Base-by-base conservation (phyloP, 805 yeast genomes). In the Groenewaldozyma tartarivorans region DNA sequence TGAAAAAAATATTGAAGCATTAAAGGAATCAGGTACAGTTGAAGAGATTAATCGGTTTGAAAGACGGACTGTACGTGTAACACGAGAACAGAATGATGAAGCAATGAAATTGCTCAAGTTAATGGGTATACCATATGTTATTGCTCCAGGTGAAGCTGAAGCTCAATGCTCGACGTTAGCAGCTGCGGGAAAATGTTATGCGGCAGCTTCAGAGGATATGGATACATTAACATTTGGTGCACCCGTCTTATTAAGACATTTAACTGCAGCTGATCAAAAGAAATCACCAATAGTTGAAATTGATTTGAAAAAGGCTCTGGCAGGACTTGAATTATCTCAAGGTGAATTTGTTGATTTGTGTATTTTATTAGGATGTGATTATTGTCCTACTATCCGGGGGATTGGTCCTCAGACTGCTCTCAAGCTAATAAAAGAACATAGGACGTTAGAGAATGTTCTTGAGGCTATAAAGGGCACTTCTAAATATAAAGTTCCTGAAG, bases 121-220 rank as follows among this genome's bases (percentile, higher is more conserved):
- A 27, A 92, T 92, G 99, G 99, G 99, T 0, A 82, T 92, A 38
- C 99, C 99, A 1, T 84, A 68, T 52, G 81, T 92, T 4, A 78
- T 77, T 41, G 97, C 98, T 0, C 98, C 99, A 1, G 81, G 96
- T 58, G 99, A 92, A 62, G 99, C 99, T 1, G 99, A 92, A 60
- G 95, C 98, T 0, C 97, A 92, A 55, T 92, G 98, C 67, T 97
- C 98, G 0, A 92, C 78, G 48, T 64, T 92, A 36, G 96, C 96
- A 3, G 74, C 77, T 43, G 74, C 77, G 9, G 96, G 95, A 1
- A 87, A 86, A 56, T 97, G 90, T 0, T 92, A 79, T 57, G 98
- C 95, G 5, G 95, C 97, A 2, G 98, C 96, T 1, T 82, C 95
- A 4, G 98, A 92, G 60, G 98, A 92, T 75, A 92, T 92, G 98